phyloP scores from a whole-genome alignment of 139 green algal genomes.

The Pleodorina starrii region DNA sequence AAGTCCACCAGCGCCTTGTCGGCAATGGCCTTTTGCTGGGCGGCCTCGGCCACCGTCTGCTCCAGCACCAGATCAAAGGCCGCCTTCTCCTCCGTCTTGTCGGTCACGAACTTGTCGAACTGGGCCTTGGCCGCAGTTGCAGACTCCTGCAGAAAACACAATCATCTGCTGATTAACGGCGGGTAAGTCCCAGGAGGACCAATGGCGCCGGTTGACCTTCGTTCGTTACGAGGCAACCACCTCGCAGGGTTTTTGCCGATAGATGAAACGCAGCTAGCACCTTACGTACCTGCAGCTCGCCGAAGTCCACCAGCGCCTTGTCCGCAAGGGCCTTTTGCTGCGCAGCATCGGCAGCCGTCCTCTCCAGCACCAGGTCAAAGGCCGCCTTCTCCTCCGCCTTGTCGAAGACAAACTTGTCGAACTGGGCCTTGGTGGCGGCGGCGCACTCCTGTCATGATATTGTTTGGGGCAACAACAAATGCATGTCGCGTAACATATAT shows the following conservation, averaged over 20 bases:
- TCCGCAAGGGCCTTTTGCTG: slow-evolving; percentile 14
- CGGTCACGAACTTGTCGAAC: slow-evolving; percentile 37
- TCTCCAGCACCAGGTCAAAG: slow-evolving; percentile 12
- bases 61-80: slow-evolving; percentile 28
- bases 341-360: background rate
- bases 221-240: too few relatives aligned
- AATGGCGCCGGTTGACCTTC: too few relatives aligned
- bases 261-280: too few relatives aligned
- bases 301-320: slow-evolving; percentile 29
- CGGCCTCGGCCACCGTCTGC: background rate
- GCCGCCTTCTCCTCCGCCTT: slow-evolving; percentile 43
- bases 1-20: slow-evolving; percentile 43
- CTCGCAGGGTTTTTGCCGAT: too few relatives aligned
- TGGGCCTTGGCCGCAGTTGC: slow-evolving; percentile 22
- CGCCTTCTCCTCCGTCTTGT: slow-evolving; percentile 47
- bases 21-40: background rate
- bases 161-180: too few relatives aligned
- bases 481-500: too few relatives aligned
- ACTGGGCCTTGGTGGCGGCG: slow-evolving; percentile 25
- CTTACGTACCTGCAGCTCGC: slow-evolving; percentile 35
- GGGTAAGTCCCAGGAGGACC: too few relatives aligned
- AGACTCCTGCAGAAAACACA: slow-evolving; percentile 2
- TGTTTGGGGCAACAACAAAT: too few relatives aligned
- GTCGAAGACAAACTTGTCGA: slow-evolving; percentile 37
- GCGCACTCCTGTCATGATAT: too few relatives aligned